Conservation (phyloP, 2,329 filamentous ascomycete species). For the Curvularia spicifera region DNA sequence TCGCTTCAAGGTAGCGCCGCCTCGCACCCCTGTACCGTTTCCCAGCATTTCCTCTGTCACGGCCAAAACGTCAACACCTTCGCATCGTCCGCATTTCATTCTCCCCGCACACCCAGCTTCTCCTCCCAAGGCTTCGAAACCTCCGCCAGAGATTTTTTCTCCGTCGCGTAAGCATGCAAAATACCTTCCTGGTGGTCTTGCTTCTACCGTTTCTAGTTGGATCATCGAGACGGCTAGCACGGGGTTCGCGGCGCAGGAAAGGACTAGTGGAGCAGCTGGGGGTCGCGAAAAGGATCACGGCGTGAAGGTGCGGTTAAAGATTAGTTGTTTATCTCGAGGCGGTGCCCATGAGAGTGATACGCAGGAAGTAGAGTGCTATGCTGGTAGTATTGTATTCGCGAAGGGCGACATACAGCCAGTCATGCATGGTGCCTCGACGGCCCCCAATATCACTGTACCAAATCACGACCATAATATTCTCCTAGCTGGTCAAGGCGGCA, state of each 20-base stretch:
- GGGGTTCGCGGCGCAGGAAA: slow-evolving; percentile 25
- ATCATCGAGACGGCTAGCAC: slow-evolving; percentile 53
- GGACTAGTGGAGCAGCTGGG: slow-evolving; percentile 13
- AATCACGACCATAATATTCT: slow-evolving; percentile 27
- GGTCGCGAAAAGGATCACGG: slow-evolving; percentile 35
- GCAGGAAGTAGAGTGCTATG: slow-evolving; percentile 27
- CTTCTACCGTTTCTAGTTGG: slow-evolving; percentile 58
- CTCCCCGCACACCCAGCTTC: slow-evolving; percentile 43
- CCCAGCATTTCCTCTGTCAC: slow-evolving; percentile 8
- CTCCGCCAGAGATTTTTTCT: slow-evolving; percentile 61
- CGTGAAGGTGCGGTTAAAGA: slow-evolving; percentile 28
- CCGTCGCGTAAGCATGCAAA: slow-evolving; percentile 59
- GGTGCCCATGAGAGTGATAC: background rate
- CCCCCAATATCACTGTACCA: background rate
- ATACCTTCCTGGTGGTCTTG: slow-evolving; percentile 58
- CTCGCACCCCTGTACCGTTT: slow-evolving; percentile 24
- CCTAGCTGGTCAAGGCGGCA: slow-evolving; percentile 39
- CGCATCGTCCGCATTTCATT: slow-evolving; percentile 49
- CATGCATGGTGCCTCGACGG: slow-evolving; percentile 24
- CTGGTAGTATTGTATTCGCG: slow-evolving; percentile 34
- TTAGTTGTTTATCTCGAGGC: slow-evolving; percentile 1
- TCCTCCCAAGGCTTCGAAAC: slow-evolving; percentile 37
- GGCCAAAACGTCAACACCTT: slow-evolving; percentile 8
- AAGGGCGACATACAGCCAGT: slow-evolving; percentile 23
- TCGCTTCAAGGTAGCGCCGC: slow-evolving; percentile 35